Evolutionary conservation across 768 basidiomycete species (phyloP).

Genomic region (Omphalotus guepiniiformis): DNA sequence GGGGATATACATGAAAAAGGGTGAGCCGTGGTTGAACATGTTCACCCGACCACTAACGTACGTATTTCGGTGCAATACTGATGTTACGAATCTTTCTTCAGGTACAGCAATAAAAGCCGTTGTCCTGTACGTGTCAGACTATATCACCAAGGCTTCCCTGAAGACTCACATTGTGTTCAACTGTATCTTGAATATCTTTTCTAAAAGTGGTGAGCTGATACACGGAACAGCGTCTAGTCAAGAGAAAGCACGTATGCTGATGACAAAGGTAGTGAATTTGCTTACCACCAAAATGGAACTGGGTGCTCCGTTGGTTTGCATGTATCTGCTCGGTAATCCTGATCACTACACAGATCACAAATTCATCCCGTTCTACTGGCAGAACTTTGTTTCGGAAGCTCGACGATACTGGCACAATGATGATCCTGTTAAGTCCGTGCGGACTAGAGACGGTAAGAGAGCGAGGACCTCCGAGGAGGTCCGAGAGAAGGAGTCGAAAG

Average conservation of each 20-base stretch:
- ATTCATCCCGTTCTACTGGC: slow-evolving; percentile 32
- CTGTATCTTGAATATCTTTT: slow-evolving; percentile 20
- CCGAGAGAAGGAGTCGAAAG: too few species aligned
- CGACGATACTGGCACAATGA: slow-evolving; percentile 13
- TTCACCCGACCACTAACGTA: slow-evolving; percentile 27
- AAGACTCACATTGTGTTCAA: slow-evolving; percentile 37
- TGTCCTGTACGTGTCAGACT: slow-evolving; percentile 36
- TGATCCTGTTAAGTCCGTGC: too few species aligned
- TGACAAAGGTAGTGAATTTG: slow-evolving; percentile 33
- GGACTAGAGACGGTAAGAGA: too few species aligned
- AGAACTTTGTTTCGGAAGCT: slow-evolving; percentile 23
- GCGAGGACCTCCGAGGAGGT: too few species aligned
- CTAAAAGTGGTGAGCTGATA: slow-evolving; percentile 20
- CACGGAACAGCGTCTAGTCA: slow-evolving; percentile 8
- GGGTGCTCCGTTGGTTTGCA: slow-evolving; percentile 31
- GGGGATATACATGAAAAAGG: slow-evolving; percentile 25
- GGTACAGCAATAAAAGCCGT: slow-evolving; percentile 37
- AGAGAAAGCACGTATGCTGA: slow-evolving; percentile 24
- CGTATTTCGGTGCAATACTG: slow-evolving; percentile 33
- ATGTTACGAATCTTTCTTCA: slow-evolving; percentile 32
- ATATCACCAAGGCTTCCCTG: slow-evolving; percentile 36
- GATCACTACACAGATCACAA: slow-evolving; percentile 35
- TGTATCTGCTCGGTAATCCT: slow-evolving; percentile 30
- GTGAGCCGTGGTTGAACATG: slow-evolving; percentile 34
- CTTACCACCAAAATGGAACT: slow-evolving; percentile 32